Conservation (phyloP, 257 asterid genomes). For the Nicotiana noctiflora region DNA sequence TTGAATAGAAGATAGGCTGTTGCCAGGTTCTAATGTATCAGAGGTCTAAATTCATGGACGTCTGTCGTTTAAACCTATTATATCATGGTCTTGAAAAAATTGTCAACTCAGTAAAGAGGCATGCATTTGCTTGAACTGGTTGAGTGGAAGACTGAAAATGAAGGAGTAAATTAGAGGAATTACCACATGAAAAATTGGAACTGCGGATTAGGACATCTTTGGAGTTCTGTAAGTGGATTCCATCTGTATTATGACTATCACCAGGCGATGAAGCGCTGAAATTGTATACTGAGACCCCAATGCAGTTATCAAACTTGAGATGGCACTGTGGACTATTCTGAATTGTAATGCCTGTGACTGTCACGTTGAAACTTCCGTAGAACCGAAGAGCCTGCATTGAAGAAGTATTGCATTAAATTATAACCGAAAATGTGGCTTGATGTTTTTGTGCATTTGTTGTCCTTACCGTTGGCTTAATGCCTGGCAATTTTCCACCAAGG, state of each 20-base stretch:
- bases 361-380: slow-evolving; percentile 70
- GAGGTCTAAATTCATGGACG: slow-evolving; percentile 16
- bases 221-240: slow-evolving; percentile 84
- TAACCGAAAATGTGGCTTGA: not conserved
- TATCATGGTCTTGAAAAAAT: too few relatives aligned
- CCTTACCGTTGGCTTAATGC: slow-evolving; percentile 74
- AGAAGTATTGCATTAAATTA: not conserved
- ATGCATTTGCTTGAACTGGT: not conserved
- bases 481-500: slow-evolving; percentile 55
- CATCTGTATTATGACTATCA: slow-evolving; percentile 86
- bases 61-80: too few relatives aligned
- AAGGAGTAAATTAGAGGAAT: not conserved
- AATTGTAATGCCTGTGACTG: slow-evolving; percentile 73
- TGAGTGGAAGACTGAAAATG: not conserved
- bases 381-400: slow-evolving; percentile 63
- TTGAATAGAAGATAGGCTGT: slow-evolving; percentile 12
- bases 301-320: slow-evolving; percentile 72
- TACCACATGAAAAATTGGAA: slow-evolving; percentile 70
- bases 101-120: too few relatives aligned
- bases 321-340: slow-evolving; percentile 81
- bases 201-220: slow-evolving; percentile 65
- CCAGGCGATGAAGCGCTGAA: slow-evolving; percentile 66
- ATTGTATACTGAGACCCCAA: slow-evolving; percentile 66
- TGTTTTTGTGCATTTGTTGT: not conserved
- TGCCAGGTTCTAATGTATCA: slow-evolving; percentile 20